phyloP scores from a whole-genome alignment of 768 basidiomycete species.

The Imleria badia region DNA sequence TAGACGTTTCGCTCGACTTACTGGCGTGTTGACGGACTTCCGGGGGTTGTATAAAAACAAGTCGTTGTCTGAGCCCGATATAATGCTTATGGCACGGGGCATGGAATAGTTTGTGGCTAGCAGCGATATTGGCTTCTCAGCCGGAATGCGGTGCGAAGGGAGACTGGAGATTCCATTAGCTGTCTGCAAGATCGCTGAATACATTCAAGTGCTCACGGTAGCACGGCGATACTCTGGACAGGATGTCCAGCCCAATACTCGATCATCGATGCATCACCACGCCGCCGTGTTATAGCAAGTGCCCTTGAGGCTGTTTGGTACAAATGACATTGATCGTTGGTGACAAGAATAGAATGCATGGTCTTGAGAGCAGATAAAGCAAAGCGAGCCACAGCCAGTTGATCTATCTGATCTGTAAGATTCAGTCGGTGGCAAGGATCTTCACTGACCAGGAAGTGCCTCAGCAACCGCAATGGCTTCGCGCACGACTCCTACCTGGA shows the following conservation, averaged over 20 bases:
- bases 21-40: slow-evolving; percentile 56
- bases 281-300: slow-evolving; percentile 67
- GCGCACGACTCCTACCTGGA: slow-evolving; percentile 90
- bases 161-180: slow-evolving; percentile 45
- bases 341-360: slow-evolving; percentile 64
- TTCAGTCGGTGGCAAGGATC: neutral
- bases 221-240: slow-evolving; percentile 73
- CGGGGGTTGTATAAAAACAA: slow-evolving; percentile 94
- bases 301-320: slow-evolving; percentile 73
- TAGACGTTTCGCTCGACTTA: slow-evolving; percentile 29
- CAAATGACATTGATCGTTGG: slow-evolving; percentile 79
- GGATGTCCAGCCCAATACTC: slow-evolving; percentile 89
- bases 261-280: slow-evolving; percentile 68
- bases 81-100: slow-evolving; percentile 41
- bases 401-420: slow-evolving; percentile 51
- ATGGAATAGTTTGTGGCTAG: slow-evolving; percentile 43
- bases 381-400: slow-evolving; percentile 82
- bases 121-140: slow-evolving; percentile 67
- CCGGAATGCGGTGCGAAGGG: slow-evolving; percentile 65
- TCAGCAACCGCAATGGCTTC: slow-evolving; percentile 93
- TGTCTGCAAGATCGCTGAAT: neutral
- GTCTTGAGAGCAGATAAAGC: slow-evolving; percentile 83
- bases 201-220: slow-evolving; percentile 55
- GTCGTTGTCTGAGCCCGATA: slow-evolving; percentile 61
- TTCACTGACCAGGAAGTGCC: slow-evolving; percentile 74